Evolutionary conservation across 495 filamentous ascomycete species (phyloP), one percentile per base, ranked within the genome.

Genomic region (Penicillium subrubescens): DNA sequence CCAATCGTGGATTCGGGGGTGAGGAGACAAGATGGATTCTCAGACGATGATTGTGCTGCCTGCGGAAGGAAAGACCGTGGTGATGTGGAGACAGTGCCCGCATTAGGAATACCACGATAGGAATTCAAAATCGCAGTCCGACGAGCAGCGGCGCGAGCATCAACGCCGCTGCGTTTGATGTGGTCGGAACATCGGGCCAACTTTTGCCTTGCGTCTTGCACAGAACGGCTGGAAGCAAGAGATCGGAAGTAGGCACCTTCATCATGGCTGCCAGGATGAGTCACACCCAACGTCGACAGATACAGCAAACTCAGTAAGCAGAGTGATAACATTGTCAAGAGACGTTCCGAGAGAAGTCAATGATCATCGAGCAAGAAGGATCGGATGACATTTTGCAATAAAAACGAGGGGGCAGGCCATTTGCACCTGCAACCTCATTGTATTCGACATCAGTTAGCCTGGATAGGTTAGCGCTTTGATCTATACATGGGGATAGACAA

Each of bases 1-100:
- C 75, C 73, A 17, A 65, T 66, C 12, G 72, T 67, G 11, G 71
- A 70, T 41, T 77, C 70, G 0, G 75, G 73, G 14, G 62, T 57
- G 0, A 77, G 64, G 19, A 75, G 63, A 44, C 70, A 73, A 27
- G 62, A 52, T 1, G 63, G 61, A 62, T 65, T 70, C 25, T 48
- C 46, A 12, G 51, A 54, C 21, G 44, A 48, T 23, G 44, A 48
- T 10, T 25, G 11, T 12, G 15, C 44, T 23, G 19, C 44, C 21
- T 25, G 44, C 19, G 21, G 15, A 25, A 14, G 1, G 14, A 8
- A 23, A 48, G 44, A 48, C 19, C 44, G 44, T 7, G 4, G 15
- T 25, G 44, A 48, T 19, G 23, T 48, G 44, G 3, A 25, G 8
- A 12, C 3, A 48, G 19, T 8, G 2, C 21, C 21, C 5, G 19